Evolutionary conservation across 352 stramenopile species (phyloP), one percentile per base, ranked within the genome.

Genomic region (Sclerospora graminicola): DNA sequence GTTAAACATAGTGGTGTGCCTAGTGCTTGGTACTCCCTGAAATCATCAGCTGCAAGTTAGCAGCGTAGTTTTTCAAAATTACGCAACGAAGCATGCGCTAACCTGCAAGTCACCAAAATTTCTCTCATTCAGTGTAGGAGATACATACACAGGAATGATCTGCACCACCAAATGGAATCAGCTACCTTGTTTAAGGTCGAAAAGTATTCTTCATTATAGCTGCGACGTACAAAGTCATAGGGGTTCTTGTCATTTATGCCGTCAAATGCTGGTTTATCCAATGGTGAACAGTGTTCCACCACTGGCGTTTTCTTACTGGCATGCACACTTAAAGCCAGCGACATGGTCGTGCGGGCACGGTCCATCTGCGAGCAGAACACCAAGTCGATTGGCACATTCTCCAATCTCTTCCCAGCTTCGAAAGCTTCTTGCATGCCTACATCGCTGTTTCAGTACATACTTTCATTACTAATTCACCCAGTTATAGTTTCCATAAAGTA

Each of bases 331-430:
- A 90, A 62, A 41, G 78, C 78, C 19, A 90, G 58, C 41, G 75
- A 82, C 48, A 90, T 65, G 16, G 79, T 90, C 14, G 75, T 70
- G 26, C 76, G 71, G 27, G 79, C 79, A 28, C 79, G 79, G 42
- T 90, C 79, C 79, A 88, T 85, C 41, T 90, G 73, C 28, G 79
- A 90, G 61, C 76, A 88, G 51, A 90, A 90, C 18, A 90, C 79
- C 23, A 90, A 48, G 52, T 90, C 79, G 37, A 90, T 76, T 8
- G 75, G 79, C 46, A 78, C 78, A 48, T 81, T 75, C 49, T 88
- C 69, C 33, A 90, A 58, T 10, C 69, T 63, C 54, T 82, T 78
- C 23, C 79, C 79, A 11, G 79, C 79, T 27, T 90, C 75, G 16
- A 84, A 81, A 10, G 79, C 79, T 50, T 90, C 79, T 32, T 88